Percentiles rank a stretch among this genome's conserved stretches.
Evolutionary conservation across 1,139 yeast species (phyloP).

Genomic region (Pichia sp.): DNA sequence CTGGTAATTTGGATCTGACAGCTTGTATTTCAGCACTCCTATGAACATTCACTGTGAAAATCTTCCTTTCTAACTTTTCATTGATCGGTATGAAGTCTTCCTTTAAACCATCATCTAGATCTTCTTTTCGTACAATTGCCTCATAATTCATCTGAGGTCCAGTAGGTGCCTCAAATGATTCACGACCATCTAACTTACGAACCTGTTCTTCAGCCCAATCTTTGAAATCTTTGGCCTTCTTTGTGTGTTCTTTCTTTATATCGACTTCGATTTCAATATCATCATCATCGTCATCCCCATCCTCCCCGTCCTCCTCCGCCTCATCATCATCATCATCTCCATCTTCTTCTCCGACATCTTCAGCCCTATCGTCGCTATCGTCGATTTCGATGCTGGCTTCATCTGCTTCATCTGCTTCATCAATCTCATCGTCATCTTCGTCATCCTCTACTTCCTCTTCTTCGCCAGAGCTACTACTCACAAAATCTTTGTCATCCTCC

Average conservation of each 20-base stretch:
- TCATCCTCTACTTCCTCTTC: constrained; percentile 20
- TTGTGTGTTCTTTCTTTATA: constrained; percentile 34
- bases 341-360: constrained; percentile 20
- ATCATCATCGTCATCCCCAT: constrained; percentile 24
- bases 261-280: constrained; percentile 29
- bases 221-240: constrained; percentile 46
- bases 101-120: constrained; percentile 57
- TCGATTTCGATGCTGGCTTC: constrained; percentile 28
- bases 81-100: constrained; percentile 56
- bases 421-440: constrained; percentile 2
- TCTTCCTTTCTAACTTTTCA: constrained; percentile 51
- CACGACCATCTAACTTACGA: constrained; percentile 56
- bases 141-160: constrained; percentile 48
- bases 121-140: constrained; percentile 55
- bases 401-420: constrained; percentile 25
- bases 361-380: constrained; percentile 24
- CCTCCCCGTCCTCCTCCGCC: constrained; percentile 27
- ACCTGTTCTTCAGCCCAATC: constrained; percentile 60
- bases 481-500: constrained; percentile 46
- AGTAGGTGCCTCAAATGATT: constrained; percentile 41
- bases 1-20: constrained; percentile 73
- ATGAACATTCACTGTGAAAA: constrained; percentile 63
- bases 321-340: constrained; percentile 27
- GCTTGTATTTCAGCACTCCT: constrained; percentile 64
- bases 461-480: constrained; percentile 31